phyloP scores from a whole-genome alignment of 2,329 filamentous ascomycete species.

The Aureobasidium lini region DNA sequence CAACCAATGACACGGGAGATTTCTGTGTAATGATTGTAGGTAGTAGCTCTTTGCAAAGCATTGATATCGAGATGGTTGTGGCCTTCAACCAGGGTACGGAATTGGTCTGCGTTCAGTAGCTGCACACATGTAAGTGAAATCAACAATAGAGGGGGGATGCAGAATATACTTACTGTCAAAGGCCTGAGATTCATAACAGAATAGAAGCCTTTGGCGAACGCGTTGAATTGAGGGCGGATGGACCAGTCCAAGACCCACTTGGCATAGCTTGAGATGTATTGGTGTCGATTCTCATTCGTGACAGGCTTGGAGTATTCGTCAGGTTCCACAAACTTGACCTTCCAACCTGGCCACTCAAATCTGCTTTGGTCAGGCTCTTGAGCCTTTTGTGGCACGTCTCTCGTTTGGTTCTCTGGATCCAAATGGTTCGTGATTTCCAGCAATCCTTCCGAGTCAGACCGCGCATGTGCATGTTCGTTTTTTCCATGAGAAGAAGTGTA shows the following conservation, averaged over 20 bases:
- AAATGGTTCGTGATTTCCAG: neutral
- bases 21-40: conserved; percentile 75
- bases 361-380: neutral
- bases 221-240: conserved; percentile 66
- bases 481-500: neutral
- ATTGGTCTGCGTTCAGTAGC: conserved; percentile 61
- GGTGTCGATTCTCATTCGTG: conserved; percentile 68
- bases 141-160: neutral
- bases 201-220: conserved; percentile 75
- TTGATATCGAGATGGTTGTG: conserved; percentile 69
- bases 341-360: conserved; percentile 49
- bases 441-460: neutral
- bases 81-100: conserved; percentile 79
- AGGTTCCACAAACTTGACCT: conserved; percentile 31
- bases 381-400: conserved; percentile 16
- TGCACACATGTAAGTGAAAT: conserved; percentile 11
- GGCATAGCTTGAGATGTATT: conserved; percentile 79
- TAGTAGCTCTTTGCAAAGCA: conserved; percentile 61
- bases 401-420: neutral
- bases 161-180: conserved; percentile 32
- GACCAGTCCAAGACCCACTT: conserved; percentile 73
- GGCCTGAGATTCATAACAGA: conserved; percentile 64
- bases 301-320: conserved; percentile 60
- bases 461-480: neutral
- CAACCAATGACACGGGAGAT: conserved; percentile 61